Evolutionary conservation across 306 rosid genomes (phyloP).

Genomic region (Cucurbita moschata): DNA sequence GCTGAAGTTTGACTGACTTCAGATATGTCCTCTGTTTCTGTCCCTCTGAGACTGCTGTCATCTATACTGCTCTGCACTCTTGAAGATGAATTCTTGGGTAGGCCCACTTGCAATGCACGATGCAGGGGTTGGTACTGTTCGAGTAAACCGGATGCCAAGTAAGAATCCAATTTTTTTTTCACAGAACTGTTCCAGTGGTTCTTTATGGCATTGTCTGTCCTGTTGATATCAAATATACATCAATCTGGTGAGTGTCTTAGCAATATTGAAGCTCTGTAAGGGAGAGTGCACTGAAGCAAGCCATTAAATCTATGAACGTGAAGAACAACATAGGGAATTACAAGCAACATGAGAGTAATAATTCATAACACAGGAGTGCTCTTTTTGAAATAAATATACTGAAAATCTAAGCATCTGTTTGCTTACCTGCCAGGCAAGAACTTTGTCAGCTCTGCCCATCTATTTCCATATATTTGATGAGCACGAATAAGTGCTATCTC

Average conservation of each 20-base stretch:
- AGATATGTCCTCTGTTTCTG: conserved; percentile 64
- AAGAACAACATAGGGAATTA: background rate
- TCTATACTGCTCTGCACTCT: conserved; percentile 59
- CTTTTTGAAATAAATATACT: background rate
- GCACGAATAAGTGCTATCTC: conserved; percentile 89
- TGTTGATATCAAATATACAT: conserved; percentile 38
- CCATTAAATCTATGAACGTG: background rate
- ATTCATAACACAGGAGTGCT: background rate
- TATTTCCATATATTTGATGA: conserved; percentile 85
- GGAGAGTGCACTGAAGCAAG: background rate
- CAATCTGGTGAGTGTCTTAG: background rate
- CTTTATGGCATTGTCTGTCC: conserved; percentile 98
- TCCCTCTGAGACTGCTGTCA: conserved; percentile 44
- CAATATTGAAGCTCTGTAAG: background rate
- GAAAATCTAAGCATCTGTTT: background rate
- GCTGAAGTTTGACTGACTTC: conserved; percentile 83
- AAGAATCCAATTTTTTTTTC: conserved; percentile 91
- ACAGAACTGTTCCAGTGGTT: conserved; percentile 99
- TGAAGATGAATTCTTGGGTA: conserved; percentile 38
- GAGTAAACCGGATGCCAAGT: conserved; percentile 85
- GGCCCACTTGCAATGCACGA: conserved; percentile 37
- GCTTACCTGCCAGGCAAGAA: conserved; percentile 85
- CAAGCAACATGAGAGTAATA: background rate
- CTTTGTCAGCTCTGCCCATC: conserved; percentile 97
- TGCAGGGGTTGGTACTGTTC: conserved; percentile 47